A percentile compares a stretch with the other conserved stretches of the same genome.
phyloP scores from a whole-genome alignment of 2,329 filamentous ascomycete species.

The Aspergillus sp. region DNA sequence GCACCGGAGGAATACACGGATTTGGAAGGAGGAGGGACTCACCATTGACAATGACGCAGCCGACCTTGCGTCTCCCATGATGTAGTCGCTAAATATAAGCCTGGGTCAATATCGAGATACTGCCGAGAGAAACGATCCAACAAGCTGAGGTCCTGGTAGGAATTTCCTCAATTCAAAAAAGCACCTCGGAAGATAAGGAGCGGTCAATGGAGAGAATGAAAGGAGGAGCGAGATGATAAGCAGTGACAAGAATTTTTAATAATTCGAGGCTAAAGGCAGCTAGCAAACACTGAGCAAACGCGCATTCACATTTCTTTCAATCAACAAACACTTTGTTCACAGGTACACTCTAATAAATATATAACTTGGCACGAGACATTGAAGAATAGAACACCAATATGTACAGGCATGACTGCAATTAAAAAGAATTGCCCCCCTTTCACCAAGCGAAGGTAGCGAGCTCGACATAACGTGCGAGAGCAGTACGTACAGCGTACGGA shows the following conservation, averaged over 20 bases:
- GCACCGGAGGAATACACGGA: background rate
- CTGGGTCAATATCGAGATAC: background rate
- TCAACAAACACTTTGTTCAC: too few relatives aligned
- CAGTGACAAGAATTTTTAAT: background rate
- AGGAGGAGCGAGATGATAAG: background rate
- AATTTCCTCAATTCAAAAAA: background rate
- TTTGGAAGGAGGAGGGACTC: background rate
- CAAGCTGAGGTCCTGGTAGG: background rate
- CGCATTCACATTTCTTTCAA: background rate
- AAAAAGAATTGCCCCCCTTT: too few relatives aligned
- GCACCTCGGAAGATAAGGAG: background rate
- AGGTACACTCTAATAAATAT: background rate
- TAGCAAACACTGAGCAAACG: background rate
- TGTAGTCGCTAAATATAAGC: background rate
- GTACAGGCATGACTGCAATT: too few relatives aligned
- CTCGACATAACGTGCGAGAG: too few relatives aligned
- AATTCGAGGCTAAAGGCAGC: background rate
- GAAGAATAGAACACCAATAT: too few relatives aligned
- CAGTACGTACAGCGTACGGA: too few relatives aligned
- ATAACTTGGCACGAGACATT: background rate
- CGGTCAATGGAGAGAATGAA: background rate
- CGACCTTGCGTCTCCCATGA: background rate
- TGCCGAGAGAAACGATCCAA: background rate
- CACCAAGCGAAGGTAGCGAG: too few relatives aligned
- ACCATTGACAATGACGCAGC: background rate